Conservation (phyloP, 352 stramenopile species). For the Phytophthora pseudosyringae region DNA sequence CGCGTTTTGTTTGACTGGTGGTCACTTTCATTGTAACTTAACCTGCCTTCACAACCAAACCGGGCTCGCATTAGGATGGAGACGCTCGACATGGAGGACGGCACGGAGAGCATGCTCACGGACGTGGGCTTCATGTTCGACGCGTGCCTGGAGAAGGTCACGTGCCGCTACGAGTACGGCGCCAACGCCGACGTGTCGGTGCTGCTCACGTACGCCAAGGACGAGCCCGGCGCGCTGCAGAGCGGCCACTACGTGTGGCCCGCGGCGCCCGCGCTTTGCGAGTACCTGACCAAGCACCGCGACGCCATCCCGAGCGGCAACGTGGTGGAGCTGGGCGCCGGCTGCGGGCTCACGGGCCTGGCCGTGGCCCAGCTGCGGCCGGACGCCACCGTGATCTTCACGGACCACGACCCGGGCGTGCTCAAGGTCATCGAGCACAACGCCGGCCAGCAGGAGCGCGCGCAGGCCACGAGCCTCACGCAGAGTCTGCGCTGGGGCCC, state of each 20-base stretch:
- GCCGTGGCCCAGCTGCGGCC: constrained; percentile 68
- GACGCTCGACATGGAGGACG: constrained; percentile 41
- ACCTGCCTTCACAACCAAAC: constrained; percentile 10
- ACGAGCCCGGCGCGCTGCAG: constrained; percentile 60
- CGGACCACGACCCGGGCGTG: constrained; percentile 82
- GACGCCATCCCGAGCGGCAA: constrained; percentile 56
- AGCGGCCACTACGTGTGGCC: constrained; percentile 76
- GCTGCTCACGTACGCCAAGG: constrained; percentile 74
- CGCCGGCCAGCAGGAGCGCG: constrained; percentile 55
- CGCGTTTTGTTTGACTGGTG: background rate
- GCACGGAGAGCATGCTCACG: constrained; percentile 48
- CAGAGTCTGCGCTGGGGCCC: constrained; percentile 72
- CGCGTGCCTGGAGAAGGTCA: constrained; percentile 68
- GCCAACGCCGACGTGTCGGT: constrained; percentile 59
- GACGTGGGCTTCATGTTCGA: constrained; percentile 79
- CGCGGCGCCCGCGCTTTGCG: constrained; percentile 67
- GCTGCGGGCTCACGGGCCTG: constrained; percentile 69
- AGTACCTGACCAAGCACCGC: constrained; percentile 60
- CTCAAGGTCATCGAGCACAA: constrained; percentile 86
- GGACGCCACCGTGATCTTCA: constrained; percentile 74
- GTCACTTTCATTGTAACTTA: constrained; percentile 7
- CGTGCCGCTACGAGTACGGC: constrained; percentile 68
- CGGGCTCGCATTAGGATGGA: constrained; percentile 22
- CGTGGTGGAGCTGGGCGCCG: constrained; percentile 75
- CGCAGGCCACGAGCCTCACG: constrained; percentile 62